Base-by-base conservation (phyloP, 2,329 filamentous ascomycete genomes). In the Trichoderma koningiopsis region DNA sequence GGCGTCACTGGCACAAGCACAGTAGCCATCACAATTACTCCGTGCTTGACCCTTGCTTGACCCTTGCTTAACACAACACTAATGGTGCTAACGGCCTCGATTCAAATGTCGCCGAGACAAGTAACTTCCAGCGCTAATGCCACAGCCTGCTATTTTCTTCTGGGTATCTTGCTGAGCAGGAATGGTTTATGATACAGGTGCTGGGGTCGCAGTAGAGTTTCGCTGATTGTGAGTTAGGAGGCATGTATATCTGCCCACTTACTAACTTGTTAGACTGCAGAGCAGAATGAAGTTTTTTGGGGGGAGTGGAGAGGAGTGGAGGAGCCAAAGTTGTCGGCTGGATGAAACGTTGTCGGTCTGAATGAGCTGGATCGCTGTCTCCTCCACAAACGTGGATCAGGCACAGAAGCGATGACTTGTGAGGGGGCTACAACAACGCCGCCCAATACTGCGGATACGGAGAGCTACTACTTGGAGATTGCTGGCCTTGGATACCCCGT, bases 311-410 rank as follows among this genome's bases (percentile, higher is more conserved):
- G 56, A 29, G 29, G 53, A n/a, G 64, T 67, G 64, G 64, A 67
- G 57, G 57, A 29, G 33, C 22, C n/a, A 59, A 56, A 43, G 6
- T 8, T 52, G 55, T 31, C 35, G 55, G 40, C 63, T 40, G 43
- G 64, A 67, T 59, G 64, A 67, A 59, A 67, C 64, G 55, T 67
- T 67, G 64, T 67, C 40, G 64, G 64, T 49, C 40, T 43, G 29
- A 67, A 59, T 40, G 47, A 59, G 37, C 55, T 67, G 63, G 29
- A 16, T 67, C 63, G 47, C 57, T 66, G 62, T 33, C 55, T 66
- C 37, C 47, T 27, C 55, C 53, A 57, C 64, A 59, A 37, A 56
- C 64, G 64, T 67, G 64, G 55, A 67, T 67, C 64, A 67, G 55
- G 64, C 55, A 67, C 64, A 59, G 55, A 67, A 49, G 40, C 40